Evolutionary conservation across 129 eudicot species (phyloP).

Genomic region (Helichrysum umbraculigerum): DNA sequence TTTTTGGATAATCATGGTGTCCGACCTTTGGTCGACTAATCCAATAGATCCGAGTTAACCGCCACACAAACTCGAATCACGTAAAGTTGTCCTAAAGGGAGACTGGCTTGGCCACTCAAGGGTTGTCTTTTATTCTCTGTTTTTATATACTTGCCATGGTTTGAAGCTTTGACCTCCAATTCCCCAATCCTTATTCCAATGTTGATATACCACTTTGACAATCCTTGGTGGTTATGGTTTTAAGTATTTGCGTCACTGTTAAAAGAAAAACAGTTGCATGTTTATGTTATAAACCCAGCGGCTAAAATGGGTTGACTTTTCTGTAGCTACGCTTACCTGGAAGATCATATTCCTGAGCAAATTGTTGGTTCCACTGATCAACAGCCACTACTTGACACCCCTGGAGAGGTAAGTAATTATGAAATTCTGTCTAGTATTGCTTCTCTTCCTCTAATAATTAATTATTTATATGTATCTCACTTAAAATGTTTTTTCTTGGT

Average conservation of each 20-base stretch:
- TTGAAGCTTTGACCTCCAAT: no score
- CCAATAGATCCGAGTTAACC: no score
- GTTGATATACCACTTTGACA: no score
- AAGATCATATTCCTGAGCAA: conserved; percentile 55
- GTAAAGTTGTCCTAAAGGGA: no score
- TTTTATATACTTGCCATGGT: no score
- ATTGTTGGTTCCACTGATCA: conserved; percentile 73
- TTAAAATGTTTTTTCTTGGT: neutral
- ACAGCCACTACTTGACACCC: conserved; percentile 92
- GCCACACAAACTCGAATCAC: no score
- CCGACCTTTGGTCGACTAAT: no score
- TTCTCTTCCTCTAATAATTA: conserved; percentile 5
- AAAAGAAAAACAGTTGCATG: neutral
- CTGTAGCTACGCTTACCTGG: conserved; percentile 64
- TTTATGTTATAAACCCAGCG: conserved; percentile 14
- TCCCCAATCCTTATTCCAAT: no score
- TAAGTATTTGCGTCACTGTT: neutral
- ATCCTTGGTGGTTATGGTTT: no score
- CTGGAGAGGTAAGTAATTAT: conserved; percentile 66
- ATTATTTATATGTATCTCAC: neutral
- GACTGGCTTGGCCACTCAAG: no score
- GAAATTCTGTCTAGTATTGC: neutral
- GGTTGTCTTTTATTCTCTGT: no score
- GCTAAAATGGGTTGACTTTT: conserved; percentile 12
- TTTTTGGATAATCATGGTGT: no score